Percentiles rank a stretch among this genome's conserved stretches.
These are phyloP conservation scores for Naegleria gruberi DNA, from an alignment of 208 protist species.

Conservation along the genomic window DNA sequence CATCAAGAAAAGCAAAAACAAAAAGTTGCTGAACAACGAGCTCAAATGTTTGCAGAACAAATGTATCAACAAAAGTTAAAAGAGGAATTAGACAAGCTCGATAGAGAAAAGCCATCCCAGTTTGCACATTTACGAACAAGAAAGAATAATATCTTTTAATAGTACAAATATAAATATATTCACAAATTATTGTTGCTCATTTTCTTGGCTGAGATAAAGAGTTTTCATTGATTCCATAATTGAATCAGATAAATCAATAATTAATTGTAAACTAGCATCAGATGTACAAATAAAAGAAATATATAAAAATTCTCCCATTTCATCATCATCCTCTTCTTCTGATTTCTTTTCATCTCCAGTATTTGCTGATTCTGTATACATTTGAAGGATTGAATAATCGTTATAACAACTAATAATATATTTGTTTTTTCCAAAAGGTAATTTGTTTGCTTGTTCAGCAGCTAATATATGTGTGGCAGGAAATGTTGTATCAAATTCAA, in stretches of 20 bases:
- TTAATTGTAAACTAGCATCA: neutral
- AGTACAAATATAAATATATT: neutral
- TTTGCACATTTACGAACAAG: neutral
- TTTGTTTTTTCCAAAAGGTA: neutral
- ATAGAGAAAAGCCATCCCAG: neutral
- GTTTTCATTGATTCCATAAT: neutral
- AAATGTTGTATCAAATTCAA: neutral
- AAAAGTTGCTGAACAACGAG: neutral
- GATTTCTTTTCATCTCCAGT: neutral
- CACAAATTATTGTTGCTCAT: neutral
- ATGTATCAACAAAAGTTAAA: neutral
- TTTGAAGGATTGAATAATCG: neutral
- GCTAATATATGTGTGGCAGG: neutral
- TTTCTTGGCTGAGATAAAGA: neutral
- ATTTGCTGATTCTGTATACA: neutral
- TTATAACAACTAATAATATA: neutral
- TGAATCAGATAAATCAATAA: neutral
- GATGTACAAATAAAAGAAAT: neutral
- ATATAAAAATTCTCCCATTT: neutral
- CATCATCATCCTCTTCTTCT: neutral
- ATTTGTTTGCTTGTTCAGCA: neutral
- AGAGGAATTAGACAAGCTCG: neutral
- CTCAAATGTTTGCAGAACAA: neutral
- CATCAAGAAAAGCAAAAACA: neutral
- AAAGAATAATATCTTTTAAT: neutral